Conservation (phyloP, 2,329 filamentous ascomycete species). For the Pseudopyricularia javanii region DNA sequence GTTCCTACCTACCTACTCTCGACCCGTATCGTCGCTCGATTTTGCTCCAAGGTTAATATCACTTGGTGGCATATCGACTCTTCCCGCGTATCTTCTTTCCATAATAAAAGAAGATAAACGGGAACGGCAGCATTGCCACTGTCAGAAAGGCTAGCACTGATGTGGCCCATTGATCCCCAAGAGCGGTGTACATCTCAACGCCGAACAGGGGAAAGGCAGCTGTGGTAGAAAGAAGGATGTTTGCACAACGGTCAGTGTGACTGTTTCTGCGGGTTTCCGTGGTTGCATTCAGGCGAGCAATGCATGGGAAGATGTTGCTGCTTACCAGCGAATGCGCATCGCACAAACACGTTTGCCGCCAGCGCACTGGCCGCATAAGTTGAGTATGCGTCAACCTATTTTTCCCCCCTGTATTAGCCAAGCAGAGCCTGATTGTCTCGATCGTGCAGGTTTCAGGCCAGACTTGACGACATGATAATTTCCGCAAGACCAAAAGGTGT, state of each 20-base stretch:
- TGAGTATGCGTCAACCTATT: conserved; percentile 61
- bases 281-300: neutral
- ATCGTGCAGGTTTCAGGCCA: neutral
- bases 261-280: neutral
- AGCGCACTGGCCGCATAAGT: conserved; percentile 65
- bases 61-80: conserved; percentile 36
- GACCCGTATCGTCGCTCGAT: neutral
- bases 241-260: neutral
- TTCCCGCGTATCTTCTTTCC: conserved; percentile 43
- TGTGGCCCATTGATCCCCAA: conserved; percentile 61
- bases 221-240: conserved; percentile 11
- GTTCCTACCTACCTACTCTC: neutral
- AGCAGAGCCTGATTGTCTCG: neutral
- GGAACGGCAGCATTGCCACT: conserved; percentile 50
- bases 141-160: conserved; percentile 49
- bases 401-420: conserved; percentile 6
- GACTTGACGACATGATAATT: neutral
- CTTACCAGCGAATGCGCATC: conserved; percentile 62
- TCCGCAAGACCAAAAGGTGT: neutral
- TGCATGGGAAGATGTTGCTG: conserved; percentile 12
- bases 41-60: conserved; percentile 2
- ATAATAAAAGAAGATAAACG: conserved; percentile 49
- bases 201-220: conserved; percentile 69
- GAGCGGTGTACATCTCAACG: conserved; percentile 55
- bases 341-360: conserved; percentile 71